Evolutionary conservation across 805 yeast species (phyloP).

Genomic region (Metschnikowia baotianmanensis): DNA sequence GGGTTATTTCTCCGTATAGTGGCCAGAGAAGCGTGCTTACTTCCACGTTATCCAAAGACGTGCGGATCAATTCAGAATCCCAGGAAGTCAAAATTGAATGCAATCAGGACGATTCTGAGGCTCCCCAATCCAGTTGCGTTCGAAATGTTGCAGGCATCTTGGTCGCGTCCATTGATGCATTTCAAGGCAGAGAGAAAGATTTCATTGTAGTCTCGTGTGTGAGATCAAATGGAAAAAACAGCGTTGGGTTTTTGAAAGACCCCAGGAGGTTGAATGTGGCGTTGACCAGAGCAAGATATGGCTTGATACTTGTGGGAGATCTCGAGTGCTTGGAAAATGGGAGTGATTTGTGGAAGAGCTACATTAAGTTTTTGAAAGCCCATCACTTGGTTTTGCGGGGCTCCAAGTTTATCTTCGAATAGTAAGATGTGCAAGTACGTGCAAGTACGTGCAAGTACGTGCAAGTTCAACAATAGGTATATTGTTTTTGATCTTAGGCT

Average conservation of each 20-base stretch:
- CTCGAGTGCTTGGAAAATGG: constrained; percentile 4
- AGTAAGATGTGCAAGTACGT: too few relatives aligned
- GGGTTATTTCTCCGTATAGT: constrained; percentile 62
- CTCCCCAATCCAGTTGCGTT: constrained; percentile 43
- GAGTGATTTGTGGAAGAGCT: constrained; percentile 11
- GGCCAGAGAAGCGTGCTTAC: constrained; percentile 67
- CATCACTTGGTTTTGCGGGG: constrained; percentile 4
- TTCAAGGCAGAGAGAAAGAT: constrained; percentile 46
- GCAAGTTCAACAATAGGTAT: too few relatives aligned
- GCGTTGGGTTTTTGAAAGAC: constrained; percentile 78
- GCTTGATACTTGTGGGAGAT: constrained; percentile 46
- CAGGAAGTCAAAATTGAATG: constrained; percentile 44
- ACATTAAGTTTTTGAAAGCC: constrained; percentile 5
- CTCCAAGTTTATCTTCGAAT: too few relatives aligned
- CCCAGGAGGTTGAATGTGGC: constrained; percentile 86
- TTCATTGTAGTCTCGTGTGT: constrained; percentile 50
- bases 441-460: too few relatives aligned
- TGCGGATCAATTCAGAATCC: constrained; percentile 40
- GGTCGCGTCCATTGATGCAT: constrained; percentile 28
- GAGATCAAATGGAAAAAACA: constrained; percentile 63
- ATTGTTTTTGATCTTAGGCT: too few relatives aligned
- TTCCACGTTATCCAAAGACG: constrained; percentile 34
- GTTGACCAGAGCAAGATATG: constrained; percentile 80
- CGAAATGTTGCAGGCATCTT: constrained; percentile 42
- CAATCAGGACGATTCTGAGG: constrained; percentile 58